Conservation (phyloP, 2,329 filamentous ascomycete genomes). For the Penicillium freii region DNA sequence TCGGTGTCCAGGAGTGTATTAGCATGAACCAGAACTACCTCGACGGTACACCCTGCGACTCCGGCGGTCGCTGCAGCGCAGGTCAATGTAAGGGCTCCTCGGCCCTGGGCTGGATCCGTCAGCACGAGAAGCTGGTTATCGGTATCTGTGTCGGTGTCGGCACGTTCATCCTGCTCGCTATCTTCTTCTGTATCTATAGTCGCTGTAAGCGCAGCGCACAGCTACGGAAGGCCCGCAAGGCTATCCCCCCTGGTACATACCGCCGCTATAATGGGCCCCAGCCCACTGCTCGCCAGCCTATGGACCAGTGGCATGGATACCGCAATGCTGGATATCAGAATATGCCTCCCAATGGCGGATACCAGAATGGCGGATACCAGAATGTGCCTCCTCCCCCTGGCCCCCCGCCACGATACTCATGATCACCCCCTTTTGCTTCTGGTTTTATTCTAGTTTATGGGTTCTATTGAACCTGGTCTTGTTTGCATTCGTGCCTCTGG, state of each 20-base stretch:
- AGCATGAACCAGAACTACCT: conserved; percentile 81
- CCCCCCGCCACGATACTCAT: conserved; percentile 26
- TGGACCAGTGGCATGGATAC: conserved; percentile 26
- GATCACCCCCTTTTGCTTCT: conserved; percentile 10
- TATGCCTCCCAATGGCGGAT: conserved; percentile 24
- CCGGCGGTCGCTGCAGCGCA: conserved; percentile 74
- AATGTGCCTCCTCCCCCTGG: conserved; percentile 26
- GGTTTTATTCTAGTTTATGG: conserved; percentile 4
- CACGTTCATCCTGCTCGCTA: conserved; percentile 65
- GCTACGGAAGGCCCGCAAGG: conserved; percentile 17
- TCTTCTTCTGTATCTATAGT: conserved; percentile 65
- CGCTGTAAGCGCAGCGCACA: conserved; percentile 48
- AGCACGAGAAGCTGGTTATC: conserved; percentile 79
- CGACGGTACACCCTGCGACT: conserved; percentile 82
- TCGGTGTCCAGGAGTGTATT: conserved; percentile 60
- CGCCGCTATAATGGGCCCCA: conserved; percentile 8
- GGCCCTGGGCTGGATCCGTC: conserved; percentile 70
- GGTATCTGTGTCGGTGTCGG: conserved; percentile 72
- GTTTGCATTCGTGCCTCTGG: not conserved
- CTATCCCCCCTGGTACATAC: conserved; percentile 8
- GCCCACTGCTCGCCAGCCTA: conserved; percentile 12
- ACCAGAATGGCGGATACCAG: conserved; percentile 26
- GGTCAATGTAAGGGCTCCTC: conserved; percentile 73
- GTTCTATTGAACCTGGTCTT: not conserved
- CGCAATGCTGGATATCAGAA: conserved; percentile 26